Evolutionary conservation across 2,329 filamentous ascomycete genomes (phyloP).

Genomic region (Ceratocystis colombiana): DNA sequence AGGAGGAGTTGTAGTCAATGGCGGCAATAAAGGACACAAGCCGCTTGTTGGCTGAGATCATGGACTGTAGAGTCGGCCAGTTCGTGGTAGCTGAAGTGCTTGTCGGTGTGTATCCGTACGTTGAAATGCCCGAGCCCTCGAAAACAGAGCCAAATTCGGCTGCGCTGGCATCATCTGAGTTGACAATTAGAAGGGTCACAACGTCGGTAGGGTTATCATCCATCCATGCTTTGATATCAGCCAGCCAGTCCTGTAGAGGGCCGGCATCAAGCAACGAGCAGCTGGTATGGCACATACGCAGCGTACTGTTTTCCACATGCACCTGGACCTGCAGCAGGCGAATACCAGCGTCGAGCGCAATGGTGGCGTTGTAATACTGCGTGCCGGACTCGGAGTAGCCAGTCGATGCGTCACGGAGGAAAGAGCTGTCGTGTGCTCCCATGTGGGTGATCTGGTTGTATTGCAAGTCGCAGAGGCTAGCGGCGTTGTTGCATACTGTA

Average conservation of each 20-base stretch:
- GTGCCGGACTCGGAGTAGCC: constrained; percentile 56
- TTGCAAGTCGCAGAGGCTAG: constrained; percentile 55
- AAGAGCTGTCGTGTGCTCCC: constrained; percentile 65
- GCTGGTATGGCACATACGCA: constrained; percentile 60
- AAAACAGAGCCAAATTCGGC: constrained; percentile 47
- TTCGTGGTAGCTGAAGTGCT: constrained; percentile 35
- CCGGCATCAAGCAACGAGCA: constrained; percentile 62
- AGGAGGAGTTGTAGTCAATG: constrained; percentile 35
- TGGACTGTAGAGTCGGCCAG: constrained; percentile 63
- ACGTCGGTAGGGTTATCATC: constrained; percentile 61
- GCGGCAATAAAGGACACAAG: constrained; percentile 60
- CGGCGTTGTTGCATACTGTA: constrained; percentile 69
- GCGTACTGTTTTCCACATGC: constrained; percentile 36
- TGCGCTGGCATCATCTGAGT: constrained; percentile 50
- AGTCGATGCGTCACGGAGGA: constrained; percentile 54
- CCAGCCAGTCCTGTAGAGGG: constrained; percentile 52
- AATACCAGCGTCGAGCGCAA: constrained; percentile 60
- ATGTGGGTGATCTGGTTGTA: constrained; percentile 72
- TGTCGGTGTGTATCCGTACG: constrained; percentile 50
- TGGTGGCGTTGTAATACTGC: constrained; percentile 63
- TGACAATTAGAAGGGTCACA: constrained; percentile 63
- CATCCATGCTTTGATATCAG: constrained; percentile 57
- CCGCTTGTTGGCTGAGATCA: constrained; percentile 55
- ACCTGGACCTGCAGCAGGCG: constrained; percentile 63
- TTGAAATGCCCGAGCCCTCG: constrained; percentile 48